Percentiles rank a stretch among this genome's conserved stretches.
These are phyloP conservation scores for Melaleuca quinquenervia DNA, from an alignment of 345 rosid species.

Conservation along the genomic window DNA sequence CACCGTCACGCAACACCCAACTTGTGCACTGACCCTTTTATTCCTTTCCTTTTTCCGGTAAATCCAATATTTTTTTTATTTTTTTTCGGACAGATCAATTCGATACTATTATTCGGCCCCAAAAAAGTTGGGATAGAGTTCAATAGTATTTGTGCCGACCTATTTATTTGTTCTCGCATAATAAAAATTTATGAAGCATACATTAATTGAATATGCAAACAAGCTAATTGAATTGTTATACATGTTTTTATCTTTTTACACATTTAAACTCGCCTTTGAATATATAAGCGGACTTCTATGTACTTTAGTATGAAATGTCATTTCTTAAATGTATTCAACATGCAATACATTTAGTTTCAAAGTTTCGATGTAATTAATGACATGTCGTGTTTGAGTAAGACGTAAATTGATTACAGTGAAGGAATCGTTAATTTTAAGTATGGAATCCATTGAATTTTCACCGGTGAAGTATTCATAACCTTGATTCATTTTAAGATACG, in stretches of 20 bases:
- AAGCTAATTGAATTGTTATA: accelerated
- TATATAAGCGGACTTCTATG: background rate
- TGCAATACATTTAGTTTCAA: accelerated
- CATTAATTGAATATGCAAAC: background rate
- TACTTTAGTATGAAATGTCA: background rate
- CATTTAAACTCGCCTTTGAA: background rate
- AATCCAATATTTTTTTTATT: background rate
- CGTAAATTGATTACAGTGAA: background rate
- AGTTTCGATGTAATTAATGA: accelerated
- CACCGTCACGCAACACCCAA: background rate
- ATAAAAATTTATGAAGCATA: background rate
- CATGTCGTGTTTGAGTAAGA: background rate
- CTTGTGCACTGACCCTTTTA: background rate
- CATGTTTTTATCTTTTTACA: background rate
- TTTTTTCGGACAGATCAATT: background rate
- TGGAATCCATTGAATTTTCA: background rate
- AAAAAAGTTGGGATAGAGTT: background rate
- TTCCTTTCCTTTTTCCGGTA: background rate
- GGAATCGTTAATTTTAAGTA: background rate
- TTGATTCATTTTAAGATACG: background rate
- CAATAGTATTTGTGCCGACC: background rate
- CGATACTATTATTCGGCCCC: background rate
- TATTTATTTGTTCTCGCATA: background rate
- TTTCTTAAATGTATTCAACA: background rate
- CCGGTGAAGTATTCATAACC: background rate